phyloP scores from a whole-genome alignment of 1,139 yeast genomes.

The Hansenula sp. region DNA sequence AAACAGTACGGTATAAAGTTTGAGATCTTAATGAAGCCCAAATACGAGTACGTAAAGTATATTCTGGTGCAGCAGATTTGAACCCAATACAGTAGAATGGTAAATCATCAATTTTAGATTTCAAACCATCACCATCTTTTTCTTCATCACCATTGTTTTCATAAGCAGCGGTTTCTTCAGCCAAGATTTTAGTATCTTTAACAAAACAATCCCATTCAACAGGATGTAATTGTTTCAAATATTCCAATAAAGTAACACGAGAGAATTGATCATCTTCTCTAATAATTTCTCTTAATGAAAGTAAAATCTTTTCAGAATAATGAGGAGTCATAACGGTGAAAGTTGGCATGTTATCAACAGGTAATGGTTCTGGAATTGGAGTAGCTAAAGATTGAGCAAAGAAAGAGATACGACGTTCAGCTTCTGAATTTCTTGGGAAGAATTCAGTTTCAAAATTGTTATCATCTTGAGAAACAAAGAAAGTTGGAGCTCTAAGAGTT shows the following conservation, averaged over 20 bases:
- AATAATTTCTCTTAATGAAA: slow-evolving; percentile 93
- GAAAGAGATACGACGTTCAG: slow-evolving; percentile 98
- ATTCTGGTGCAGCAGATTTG: slow-evolving; percentile 99
- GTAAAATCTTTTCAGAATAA: slow-evolving; percentile 92
- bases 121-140: slow-evolving; percentile 64
- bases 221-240: slow-evolving; percentile 95
- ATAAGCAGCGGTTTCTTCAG: slow-evolving; percentile 93
- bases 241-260: slow-evolving; percentile 92
- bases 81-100: slow-evolving; percentile 99
- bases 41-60: slow-evolving; percentile 95
- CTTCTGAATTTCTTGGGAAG: slow-evolving; percentile 95
- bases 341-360: slow-evolving; percentile 99
- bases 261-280: slow-evolving; percentile 99
- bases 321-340: slow-evolving; percentile 97
- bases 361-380: slow-evolving; percentile 97
- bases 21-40: slow-evolving; percentile 99
- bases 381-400: slow-evolving; percentile 98
- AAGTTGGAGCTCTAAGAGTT: slow-evolving; percentile 97
- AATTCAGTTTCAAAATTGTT: slow-evolving; percentile 89
- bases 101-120: slow-evolving; percentile 90
- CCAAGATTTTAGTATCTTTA: slow-evolving; percentile 95
- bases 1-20: slow-evolving; percentile 95
- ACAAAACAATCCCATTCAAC: slow-evolving; percentile 99
- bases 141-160: slow-evolving; percentile 70
- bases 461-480: slow-evolving; percentile 97